phyloP scores from a whole-genome alignment of 2,329 filamentous ascomycete species.

The Juglanconis juglandina region DNA sequence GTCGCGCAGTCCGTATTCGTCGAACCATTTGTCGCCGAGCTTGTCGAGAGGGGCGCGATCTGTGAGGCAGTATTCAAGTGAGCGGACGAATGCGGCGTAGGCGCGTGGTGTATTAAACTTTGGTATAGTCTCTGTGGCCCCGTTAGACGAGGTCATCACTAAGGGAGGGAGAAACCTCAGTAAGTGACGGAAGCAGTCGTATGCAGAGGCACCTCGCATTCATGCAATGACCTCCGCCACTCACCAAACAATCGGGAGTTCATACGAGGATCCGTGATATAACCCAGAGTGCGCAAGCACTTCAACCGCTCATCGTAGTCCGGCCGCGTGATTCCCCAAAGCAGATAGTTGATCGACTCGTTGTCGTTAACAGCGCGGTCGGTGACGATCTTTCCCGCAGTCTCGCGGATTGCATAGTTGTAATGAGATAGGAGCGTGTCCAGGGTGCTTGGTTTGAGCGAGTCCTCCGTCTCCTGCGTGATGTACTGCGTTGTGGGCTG shows the following conservation, averaged over 20 bases:
- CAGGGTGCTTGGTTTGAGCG: slow-evolving; percentile 63
- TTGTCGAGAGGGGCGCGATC: slow-evolving; percentile 46
- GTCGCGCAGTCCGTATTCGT: slow-evolving; percentile 62
- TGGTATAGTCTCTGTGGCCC: slow-evolving; percentile 36
- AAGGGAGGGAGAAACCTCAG: neutral
- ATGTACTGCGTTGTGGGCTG: slow-evolving; percentile 70
- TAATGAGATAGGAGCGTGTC: slow-evolving; percentile 66
- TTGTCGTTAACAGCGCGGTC: slow-evolving; percentile 58
- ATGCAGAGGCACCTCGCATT: neutral
- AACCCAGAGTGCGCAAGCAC: slow-evolving; percentile 53
- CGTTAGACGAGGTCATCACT: slow-evolving; percentile 5
- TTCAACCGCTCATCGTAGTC: slow-evolving; percentile 57
- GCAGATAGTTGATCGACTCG: slow-evolving; percentile 45
- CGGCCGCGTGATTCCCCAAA: slow-evolving; percentile 57
- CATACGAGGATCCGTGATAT: slow-evolving; percentile 50
- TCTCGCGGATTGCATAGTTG: slow-evolving; percentile 69
- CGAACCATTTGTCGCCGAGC: slow-evolving; percentile 55
- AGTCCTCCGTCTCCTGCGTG: slow-evolving; percentile 71
- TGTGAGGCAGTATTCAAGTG: slow-evolving; percentile 52
- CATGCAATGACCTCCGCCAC: neutral
- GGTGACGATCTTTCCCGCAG: slow-evolving; percentile 58
- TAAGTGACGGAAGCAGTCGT: neutral
- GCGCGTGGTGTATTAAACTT: slow-evolving; percentile 48
- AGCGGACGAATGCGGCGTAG: slow-evolving; percentile 57
- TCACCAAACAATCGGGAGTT: slow-evolving; percentile 18